These are phyloP conservation scores for Xanthoconium stramineum DNA, from an alignment of 768 basidiomycete species.

Conservation along the genomic window DNA sequence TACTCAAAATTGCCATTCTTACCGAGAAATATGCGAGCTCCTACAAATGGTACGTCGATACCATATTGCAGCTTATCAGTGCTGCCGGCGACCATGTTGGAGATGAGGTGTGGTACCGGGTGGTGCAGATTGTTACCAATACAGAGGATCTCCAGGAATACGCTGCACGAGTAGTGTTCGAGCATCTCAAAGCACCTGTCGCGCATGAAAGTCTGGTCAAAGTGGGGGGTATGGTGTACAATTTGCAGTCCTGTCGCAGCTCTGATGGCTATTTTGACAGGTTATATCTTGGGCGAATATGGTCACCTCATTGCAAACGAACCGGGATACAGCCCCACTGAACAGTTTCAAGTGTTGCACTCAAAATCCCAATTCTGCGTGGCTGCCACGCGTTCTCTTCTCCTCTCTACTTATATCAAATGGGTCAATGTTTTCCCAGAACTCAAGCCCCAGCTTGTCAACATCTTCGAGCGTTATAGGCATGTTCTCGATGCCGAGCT, in stretches of 20 bases:
- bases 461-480: constrained; percentile 96
- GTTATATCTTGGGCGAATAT: constrained; percentile 97
- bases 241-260: not conserved
- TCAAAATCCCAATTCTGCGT: constrained; percentile 94
- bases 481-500: constrained; percentile 96
- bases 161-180: constrained; percentile 88
- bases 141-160: constrained; percentile 97
- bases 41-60: constrained; percentile 99
- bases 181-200: constrained; percentile 80
- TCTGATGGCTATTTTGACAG: constrained; percentile 38
- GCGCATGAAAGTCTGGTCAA: constrained; percentile 94
- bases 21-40: constrained; percentile 99
- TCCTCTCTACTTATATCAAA: constrained; percentile 97
- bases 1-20: constrained; percentile 95
- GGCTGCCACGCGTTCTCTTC: constrained; percentile 85
- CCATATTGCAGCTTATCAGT: constrained; percentile 91
- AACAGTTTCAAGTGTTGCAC: constrained; percentile 92
- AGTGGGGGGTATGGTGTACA: constrained; percentile 69
- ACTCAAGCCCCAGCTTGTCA: constrained; percentile 89
- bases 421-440: constrained; percentile 99
- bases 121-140: constrained; percentile 97
- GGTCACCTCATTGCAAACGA: constrained; percentile 98
- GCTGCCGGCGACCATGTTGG: constrained; percentile 98
- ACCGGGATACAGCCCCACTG: constrained; percentile 85
- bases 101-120: constrained; percentile 99